Evolutionary conservation across 2,329 filamentous ascomycete genomes (phyloP).

Genomic region (Apiospora aurea): DNA sequence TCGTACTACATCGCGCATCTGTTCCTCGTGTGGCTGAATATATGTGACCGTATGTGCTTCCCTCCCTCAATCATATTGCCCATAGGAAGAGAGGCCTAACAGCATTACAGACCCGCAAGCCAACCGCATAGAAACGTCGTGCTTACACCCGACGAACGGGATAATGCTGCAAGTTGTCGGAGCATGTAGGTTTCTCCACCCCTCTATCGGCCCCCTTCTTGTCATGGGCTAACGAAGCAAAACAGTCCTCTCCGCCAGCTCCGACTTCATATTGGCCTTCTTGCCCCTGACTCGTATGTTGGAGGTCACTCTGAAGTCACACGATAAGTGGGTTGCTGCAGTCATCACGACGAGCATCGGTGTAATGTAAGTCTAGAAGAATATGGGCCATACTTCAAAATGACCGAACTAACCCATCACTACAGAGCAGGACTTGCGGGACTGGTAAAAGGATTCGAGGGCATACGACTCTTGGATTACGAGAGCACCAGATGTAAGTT

Average conservation of each 20-base stretch:
- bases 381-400: not conserved
- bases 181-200: conserved; percentile 6
- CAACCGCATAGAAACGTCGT: not conserved
- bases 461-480: not conserved
- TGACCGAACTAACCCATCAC: not conserved
- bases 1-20: conserved; percentile 29
- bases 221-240: not conserved
- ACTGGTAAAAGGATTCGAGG: conserved; percentile 3
- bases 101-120: not conserved
- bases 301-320: conserved; percentile 44
- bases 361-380: conserved; percentile 34
- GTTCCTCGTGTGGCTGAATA: conserved; percentile 33
- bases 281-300: conserved; percentile 48
- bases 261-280: conserved; percentile 46
- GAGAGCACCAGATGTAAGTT: not conserved
- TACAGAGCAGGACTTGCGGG: conserved; percentile 16
- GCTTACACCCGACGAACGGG: not conserved
- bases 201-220: not conserved
- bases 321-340: conserved; percentile 46
- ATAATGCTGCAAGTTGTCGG: not conserved
- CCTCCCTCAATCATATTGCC: no score
- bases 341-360: conserved; percentile 45
- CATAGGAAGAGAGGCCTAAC: not conserved
- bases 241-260: conserved; percentile 32
- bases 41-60: conserved; percentile 16